Evolutionary conservation across 805 yeast genomes (phyloP), one percentile per base, ranked within the genome.

Genomic region (Clavispora phyllophila): DNA sequence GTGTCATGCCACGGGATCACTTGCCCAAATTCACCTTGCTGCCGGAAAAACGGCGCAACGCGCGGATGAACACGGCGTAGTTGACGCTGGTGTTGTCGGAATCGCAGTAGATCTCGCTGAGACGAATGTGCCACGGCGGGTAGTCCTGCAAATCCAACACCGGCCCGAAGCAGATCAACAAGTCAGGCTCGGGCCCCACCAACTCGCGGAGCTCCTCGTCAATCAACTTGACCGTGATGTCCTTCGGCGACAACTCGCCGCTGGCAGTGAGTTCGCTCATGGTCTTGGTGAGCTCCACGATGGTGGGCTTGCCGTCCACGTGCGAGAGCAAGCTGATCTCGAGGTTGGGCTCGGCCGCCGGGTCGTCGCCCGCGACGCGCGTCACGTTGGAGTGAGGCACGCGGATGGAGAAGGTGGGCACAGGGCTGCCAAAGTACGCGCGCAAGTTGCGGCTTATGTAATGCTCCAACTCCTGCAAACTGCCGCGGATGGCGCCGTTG

Each of bases 71-170:
- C 15, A 88, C 93, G 12, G 90, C 83, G 60, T 90, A 90, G 28
- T 79, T 76, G 37, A 88, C 95, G 42, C 76, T 80, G 45, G 75
- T 80, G 61, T 89, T 89, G 61, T 87, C 96, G 2, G 84, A 84
- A 57, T 88, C 91, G 87, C 95, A 86, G 65, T 82, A 90, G 56
- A 93, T 79, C 59, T 93, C 99, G 6, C 89, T 78, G 41, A 95
- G 75, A 48, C 99, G 77, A 27, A 88, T 79, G 58, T 91, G 98
- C 99, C 99, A 93, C 23, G 99, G 99, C 17, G 98, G 98, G 62
- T 82, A 93, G 14, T 96, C 97, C 63, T 89, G 95, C 39, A 93
- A 73, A 60, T 89, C 95, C 49, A 93, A 70, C 10, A 74, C 72
- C n/a, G 97, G 96, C 17, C 88, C 88, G 61, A 91, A 93, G 41